Evolutionary conservation across 495 filamentous ascomycete species (phyloP).

Genomic region (Tuber indicum): DNA sequence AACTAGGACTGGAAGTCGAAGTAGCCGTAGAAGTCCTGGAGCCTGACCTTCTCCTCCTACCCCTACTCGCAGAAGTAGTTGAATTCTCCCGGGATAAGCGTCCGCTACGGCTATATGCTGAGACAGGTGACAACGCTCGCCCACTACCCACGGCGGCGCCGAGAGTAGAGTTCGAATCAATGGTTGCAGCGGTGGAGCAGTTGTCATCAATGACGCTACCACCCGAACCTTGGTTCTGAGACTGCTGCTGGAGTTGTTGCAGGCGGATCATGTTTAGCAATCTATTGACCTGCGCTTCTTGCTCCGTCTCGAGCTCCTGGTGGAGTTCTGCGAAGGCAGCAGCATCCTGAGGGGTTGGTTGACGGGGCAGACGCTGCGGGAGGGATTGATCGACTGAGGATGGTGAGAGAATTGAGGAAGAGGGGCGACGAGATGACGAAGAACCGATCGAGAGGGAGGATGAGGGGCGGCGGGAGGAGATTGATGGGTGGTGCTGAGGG

Average conservation of each 20-base stretch:
- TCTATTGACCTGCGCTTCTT: conserved; percentile 93
- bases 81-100: conserved; percentile 36
- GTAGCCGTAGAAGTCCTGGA: conserved; percentile 55
- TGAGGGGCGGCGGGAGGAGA: conserved; percentile 32
- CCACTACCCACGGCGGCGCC: conserved; percentile 43
- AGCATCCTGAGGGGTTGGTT: conserved; percentile 49
- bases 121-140: conserved; percentile 51
- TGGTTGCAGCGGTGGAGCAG: conserved; percentile 51
- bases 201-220: conserved; percentile 49
- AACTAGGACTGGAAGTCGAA: conserved; percentile 51
- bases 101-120: conserved; percentile 38
- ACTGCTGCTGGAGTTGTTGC: conserved; percentile 75
- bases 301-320: conserved; percentile 89
- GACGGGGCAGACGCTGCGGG: conserved; percentile 41
- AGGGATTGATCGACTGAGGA: conserved; percentile 19
- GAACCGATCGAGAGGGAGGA: conserved; percentile 33
- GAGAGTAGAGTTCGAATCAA: conserved; percentile 62
- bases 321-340: conserved; percentile 91
- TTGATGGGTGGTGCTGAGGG: conserved; percentile 5
- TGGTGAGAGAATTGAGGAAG: conserved; percentile 34
- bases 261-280: conserved; percentile 82
- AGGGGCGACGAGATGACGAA: conserved; percentile 30
- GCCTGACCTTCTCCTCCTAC: conserved; percentile 25
- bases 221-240: conserved; percentile 41
- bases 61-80: conserved; percentile 2